Evolutionary conservation across 2,329 filamentous ascomycete genomes (phyloP).

Genomic region (Penicillium sp.): DNA sequence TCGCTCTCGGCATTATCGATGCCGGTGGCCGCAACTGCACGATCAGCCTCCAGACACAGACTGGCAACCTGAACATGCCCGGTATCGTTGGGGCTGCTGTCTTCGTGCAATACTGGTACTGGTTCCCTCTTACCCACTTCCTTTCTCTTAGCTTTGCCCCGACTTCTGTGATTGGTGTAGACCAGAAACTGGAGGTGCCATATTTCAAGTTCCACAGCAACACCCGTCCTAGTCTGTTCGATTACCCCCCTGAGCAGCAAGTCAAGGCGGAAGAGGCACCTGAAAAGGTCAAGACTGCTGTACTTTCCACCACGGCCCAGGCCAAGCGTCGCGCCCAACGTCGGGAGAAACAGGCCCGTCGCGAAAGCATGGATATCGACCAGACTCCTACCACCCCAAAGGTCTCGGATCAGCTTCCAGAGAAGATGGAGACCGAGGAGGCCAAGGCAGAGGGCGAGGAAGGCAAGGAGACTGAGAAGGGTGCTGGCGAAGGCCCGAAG

Average conservation of each 20-base stretch:
- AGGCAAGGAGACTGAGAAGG: slow-evolving; percentile 59
- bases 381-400: slow-evolving; percentile 72
- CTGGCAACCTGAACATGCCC: slow-evolving; percentile 97
- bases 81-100: slow-evolving; percentile 97
- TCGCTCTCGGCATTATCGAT: slow-evolving; percentile 95
- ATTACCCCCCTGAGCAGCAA: slow-evolving; percentile 95
- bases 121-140: slow-evolving; percentile 99
- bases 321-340: slow-evolving; percentile 92
- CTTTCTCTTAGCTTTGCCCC: slow-evolving; percentile 93
- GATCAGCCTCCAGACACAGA: slow-evolving; percentile 95
- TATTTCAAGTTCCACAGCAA: slow-evolving; percentile 95
- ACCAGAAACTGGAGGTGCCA: slow-evolving; percentile 89
- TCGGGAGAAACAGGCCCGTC: slow-evolving; percentile 83
- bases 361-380: slow-evolving; percentile 95
- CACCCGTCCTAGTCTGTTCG: slow-evolving; percentile 89
- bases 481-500: slow-evolving; percentile 61
- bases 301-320: slow-evolving; percentile 93
- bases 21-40: slow-evolving; percentile 98
- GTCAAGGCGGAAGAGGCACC: slow-evolving; percentile 92
- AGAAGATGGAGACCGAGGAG: slow-evolving; percentile 78
- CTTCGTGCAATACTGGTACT: slow-evolving; percentile 99
- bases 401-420: slow-evolving; percentile 56
- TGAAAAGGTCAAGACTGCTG: slow-evolving; percentile 89
- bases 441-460: slow-evolving; percentile 62
- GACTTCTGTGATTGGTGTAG: slow-evolving; percentile 90